A percentile compares a stretch with the other conserved stretches of the same genome.
These are phyloP conservation scores for Periconia sp. DNA, from an alignment of 2,329 filamentous ascomycete species.

Conservation along the genomic window DNA sequence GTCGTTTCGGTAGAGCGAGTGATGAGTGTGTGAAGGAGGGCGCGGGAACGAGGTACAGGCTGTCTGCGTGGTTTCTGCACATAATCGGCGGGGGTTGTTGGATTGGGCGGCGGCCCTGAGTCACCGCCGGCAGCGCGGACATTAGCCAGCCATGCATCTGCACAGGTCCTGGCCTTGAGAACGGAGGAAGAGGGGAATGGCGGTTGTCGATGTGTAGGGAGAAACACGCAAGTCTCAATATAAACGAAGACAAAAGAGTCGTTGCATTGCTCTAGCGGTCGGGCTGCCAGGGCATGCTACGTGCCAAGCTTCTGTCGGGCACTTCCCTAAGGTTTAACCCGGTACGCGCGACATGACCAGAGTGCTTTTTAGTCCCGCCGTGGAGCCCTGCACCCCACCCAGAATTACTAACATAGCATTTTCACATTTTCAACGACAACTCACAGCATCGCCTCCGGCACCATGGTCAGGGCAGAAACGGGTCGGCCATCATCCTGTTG, in stretches of 20 bases:
- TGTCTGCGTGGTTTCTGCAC: conserved; percentile 16
- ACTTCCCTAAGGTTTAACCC: not conserved
- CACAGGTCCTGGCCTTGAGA: conserved; percentile 9
- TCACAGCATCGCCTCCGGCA: not conserved
- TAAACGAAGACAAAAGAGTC: not conserved
- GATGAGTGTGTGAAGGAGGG: conserved; percentile 11
- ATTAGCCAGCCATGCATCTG: conserved; percentile 15
- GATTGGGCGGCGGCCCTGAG: conserved; percentile 15
- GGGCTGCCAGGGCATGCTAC: not conserved
- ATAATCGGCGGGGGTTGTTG: conserved; percentile 18
- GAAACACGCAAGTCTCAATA: conserved; percentile 4
- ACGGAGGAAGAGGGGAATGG: conserved; percentile 9
- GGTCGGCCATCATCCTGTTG: no score
- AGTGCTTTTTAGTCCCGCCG: not conserved
- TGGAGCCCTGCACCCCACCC: not conserved
- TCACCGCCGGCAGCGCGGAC: conserved; percentile 15
- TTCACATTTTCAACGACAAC: not conserved
- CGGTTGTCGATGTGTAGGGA: conserved; percentile 9
- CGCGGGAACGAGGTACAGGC: conserved; percentile 10
- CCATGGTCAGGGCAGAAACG: no score
- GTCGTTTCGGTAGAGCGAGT: conserved; percentile 12
- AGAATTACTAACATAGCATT: not conserved
- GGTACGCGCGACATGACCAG: no score
- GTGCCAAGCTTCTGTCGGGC: not conserved
- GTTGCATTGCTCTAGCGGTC: not conserved